Evolutionary conservation across 1,139 yeast genomes (phyloP), one percentile per base, ranked within the genome.

Genomic region (Candida pseudocylindracea): DNA sequence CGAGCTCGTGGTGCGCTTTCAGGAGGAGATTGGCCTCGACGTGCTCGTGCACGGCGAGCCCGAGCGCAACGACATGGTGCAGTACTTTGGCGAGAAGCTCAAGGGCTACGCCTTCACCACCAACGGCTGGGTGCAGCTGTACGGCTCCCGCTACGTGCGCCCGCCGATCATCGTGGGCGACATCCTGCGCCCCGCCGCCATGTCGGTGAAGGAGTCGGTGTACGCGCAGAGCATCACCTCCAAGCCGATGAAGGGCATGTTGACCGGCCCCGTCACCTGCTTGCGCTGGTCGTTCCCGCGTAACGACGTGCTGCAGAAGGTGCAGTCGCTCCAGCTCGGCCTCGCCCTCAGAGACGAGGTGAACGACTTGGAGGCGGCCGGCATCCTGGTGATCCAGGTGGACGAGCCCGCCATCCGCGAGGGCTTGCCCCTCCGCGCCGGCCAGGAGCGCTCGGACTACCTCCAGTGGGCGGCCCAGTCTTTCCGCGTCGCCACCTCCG

Each of bases 281-380:
- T 75, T 88, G 59, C 81, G 98, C 75, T 88, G 98, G 98, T 88
- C 98, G 50, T 88, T 88, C 96, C 98, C 98, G 67, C 81, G 98
- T 75, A 91, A 85, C 56, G 98, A 88, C 53, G 78, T 88, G 47
- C 69, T 93, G 44, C 91, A 80, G 65, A 72, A 80, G 68, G 68
- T 73, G 45, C 98, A 88, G 70, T 85, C 96, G 49, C 71, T 80
- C 58, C 98, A 88, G 72, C 78, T 88, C 57, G 93, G 93, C 55
- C 69, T 88, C 53, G 96, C 96, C 49, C 72, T 88, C 55, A 81
- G 98, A 68, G 98, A 88, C 52, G 98, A 88, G 70, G 98, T 88
- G 49, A 68, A 74, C 51, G 98, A 88, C 58, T 80, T 88, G 60
- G 98, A 88, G 71, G 76, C 79, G 50, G 98, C 96, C 42, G 96